Conservation (phyloP, 108 stramenopile genomes). For the Cyclotella kingstonii region DNA sequence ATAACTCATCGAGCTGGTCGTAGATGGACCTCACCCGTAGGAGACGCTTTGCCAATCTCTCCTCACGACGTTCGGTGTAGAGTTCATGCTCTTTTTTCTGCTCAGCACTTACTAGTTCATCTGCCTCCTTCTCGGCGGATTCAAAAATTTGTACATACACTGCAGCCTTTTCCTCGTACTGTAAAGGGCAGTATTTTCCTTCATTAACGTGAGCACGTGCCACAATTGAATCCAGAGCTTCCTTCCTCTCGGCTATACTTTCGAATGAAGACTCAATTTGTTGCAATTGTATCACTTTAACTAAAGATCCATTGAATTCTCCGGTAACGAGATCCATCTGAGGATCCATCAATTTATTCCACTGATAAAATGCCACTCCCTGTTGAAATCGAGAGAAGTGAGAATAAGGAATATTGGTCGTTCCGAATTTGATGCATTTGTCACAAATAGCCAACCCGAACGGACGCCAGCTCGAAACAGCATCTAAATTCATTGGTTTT, state of each 20-base stretch:
- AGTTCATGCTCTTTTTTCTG: constrained; percentile 6
- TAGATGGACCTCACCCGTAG: constrained; percentile 21
- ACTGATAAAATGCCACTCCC: constrained; percentile 32
- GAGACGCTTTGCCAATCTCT: constrained; percentile 23
- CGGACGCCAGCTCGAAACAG: constrained; percentile 3
- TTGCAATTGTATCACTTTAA: constrained; percentile 28
- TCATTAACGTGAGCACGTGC: constrained; percentile 4
- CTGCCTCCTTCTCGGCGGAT: constrained; percentile 37
- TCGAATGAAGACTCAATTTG: constrained; percentile 39
- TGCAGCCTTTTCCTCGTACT: constrained; percentile 30
- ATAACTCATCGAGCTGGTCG: constrained; percentile 16
- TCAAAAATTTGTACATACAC: constrained; percentile 23
- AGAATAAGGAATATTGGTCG: constrained; percentile 23
- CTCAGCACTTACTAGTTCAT: constrained; percentile 7
- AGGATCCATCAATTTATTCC: constrained; percentile 37
- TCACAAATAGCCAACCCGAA: constrained; percentile 44
- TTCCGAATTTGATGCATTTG: constrained; percentile 39
- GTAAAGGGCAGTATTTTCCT: constrained; percentile 7
- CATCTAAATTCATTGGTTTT: constrained; percentile 15
- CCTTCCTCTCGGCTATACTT: constrained; percentile 15
- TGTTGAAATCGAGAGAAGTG: constrained; percentile 23
- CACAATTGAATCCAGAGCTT: constrained; percentile 14
- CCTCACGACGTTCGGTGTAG: constrained; percentile 25
- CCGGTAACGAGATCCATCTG: constrained; percentile 18
- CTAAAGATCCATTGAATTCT: constrained; percentile 21